Evolutionary conservation across 768 basidiomycete genomes (phyloP).

Genomic region (Auriscalpium orientale): DNA sequence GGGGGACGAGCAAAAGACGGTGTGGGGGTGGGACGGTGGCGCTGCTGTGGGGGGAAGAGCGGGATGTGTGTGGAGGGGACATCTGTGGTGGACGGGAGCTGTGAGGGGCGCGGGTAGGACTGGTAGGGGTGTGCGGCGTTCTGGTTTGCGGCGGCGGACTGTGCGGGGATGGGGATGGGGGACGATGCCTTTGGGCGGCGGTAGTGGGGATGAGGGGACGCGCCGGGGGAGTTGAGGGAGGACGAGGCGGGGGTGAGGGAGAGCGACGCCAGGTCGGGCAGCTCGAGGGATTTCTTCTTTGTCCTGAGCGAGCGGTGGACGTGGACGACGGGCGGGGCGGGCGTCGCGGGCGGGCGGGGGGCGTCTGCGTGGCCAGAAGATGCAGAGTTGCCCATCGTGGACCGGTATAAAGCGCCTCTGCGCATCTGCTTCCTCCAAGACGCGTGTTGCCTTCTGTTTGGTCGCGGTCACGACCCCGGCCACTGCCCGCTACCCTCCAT

Average conservation of each 20-base stretch:
- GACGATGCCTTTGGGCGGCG: slow-evolving; percentile 38
- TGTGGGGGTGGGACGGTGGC: slow-evolving; percentile 18
- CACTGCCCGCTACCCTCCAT: too few species aligned
- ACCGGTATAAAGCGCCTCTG: too few species aligned
- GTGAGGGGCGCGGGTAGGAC: slow-evolving; percentile 9
- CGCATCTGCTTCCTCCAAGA: too few species aligned
- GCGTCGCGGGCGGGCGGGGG: neutral
- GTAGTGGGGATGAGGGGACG: slow-evolving; percentile 34
- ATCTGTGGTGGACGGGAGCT: slow-evolving; percentile 23
- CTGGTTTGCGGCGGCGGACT: slow-evolving; percentile 18
- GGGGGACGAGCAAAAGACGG: slow-evolving; percentile 20
- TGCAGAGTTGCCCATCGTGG: neutral
- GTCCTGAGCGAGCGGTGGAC: slow-evolving; percentile 54
- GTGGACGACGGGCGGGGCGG: slow-evolving; percentile 35
- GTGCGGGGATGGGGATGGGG: slow-evolving; percentile 40
- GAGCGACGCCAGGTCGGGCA: slow-evolving; percentile 61
- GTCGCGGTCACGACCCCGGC: too few species aligned
- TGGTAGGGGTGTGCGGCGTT: slow-evolving; percentile 12
- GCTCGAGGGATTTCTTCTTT: slow-evolving; percentile 68
- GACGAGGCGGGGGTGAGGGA: slow-evolving; percentile 36
- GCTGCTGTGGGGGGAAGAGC: slow-evolving; percentile 19
- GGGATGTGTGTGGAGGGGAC: slow-evolving; percentile 38
- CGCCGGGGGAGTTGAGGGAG: slow-evolving; percentile 28
- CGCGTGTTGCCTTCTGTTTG: too few species aligned
- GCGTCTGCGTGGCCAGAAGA: neutral